These are phyloP conservation scores for Didymella pinodella DNA, from an alignment of 2,329 filamentous ascomycete species.

Conservation along the genomic window DNA sequence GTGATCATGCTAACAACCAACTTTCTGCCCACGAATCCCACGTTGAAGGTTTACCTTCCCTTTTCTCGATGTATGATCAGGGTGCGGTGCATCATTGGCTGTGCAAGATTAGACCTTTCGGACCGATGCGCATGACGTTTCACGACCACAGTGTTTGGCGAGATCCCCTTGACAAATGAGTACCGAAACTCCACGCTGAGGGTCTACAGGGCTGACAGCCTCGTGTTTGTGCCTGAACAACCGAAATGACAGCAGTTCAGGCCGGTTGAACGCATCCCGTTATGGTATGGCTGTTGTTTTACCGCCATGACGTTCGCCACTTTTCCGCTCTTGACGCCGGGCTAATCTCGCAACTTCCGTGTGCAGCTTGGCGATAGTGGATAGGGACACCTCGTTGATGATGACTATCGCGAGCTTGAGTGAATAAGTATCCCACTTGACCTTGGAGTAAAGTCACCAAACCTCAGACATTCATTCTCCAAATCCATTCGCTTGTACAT, in stretches of 20 bases:
- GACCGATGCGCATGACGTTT: slow-evolving; percentile 15
- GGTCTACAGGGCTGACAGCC: background rate
- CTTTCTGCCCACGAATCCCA: background rate
- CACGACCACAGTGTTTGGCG: background rate
- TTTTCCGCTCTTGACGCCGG: slow-evolving; percentile 16
- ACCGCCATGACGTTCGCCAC: slow-evolving; percentile 21
- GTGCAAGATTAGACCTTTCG: background rate
- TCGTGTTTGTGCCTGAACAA: slow-evolving; percentile 12
- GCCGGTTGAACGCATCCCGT: slow-evolving; percentile 12
- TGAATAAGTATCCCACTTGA: slow-evolving; percentile 13
- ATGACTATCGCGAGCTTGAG: background rate
- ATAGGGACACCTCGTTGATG: background rate
- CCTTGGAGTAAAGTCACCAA: slow-evolving; percentile 1
- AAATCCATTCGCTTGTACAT: background rate
- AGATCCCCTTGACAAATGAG: background rate
- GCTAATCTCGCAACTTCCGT: slow-evolving; percentile 9
- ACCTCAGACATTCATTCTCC: slow-evolving; percentile 2
- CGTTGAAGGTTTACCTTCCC: slow-evolving; percentile 4
- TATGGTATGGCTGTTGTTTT: slow-evolving; percentile 20
- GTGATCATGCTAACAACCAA: background rate
- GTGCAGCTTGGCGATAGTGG: slow-evolving; percentile 8
- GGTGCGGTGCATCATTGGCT: slow-evolving; percentile 4
- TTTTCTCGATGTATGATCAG: slow-evolving; percentile 4
- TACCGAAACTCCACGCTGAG: background rate
- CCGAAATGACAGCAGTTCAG: slow-evolving; percentile 22